Evolutionary conservation across 345 rosid genomes (phyloP), one percentile per base, ranked within the genome.

Genomic region (Gossypium sturtianum): DNA sequence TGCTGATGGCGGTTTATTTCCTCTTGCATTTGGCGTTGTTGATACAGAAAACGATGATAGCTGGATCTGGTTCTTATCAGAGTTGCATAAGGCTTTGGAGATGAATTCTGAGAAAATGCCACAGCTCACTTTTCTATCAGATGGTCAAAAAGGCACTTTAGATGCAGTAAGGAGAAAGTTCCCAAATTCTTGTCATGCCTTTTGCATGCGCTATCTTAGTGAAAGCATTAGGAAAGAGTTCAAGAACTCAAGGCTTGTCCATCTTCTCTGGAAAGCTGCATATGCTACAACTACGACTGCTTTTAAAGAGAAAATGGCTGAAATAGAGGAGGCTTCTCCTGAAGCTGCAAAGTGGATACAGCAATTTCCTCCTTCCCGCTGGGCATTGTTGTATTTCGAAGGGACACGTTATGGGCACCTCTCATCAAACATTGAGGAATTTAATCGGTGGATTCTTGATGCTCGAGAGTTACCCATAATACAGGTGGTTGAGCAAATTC

Each of bases 241-340:
- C 81, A 88, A 81, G 75, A 86, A 88, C 82, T 75, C 88, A 6
- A 80, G 87, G 74, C 83, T 88, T 22, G 77, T 75, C 20, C 76
- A 83, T 76, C 84, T 88, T 78, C 79, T 86, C 48, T 86, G 87
- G 84, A 86, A 85, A 82, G 92, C 90, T 66, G 92, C 87, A 25
- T 80, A 76, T 76, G 86, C 87, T 41, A 79, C 86, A 20, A 83
- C 86, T 22, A 58, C 59, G n/a, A 54, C 69, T 73, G 81, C 60
- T 76, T 88, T 86, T 72, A 81, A 81, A 74, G 85, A 82, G 75
- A 86, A 78, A 79, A 76, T 85, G 87, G 77, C 71, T 63, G 88
- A 86, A 74, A 78, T 85, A 38, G 80, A 82, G 71, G 86, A 82
- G 69, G 79, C 77, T 62, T 86, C 87, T 27, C 74, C 85, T 13